Evolutionary conservation across 23 red algal species (phyloP).

Genomic region (Gracilaria domingensis): DNA sequence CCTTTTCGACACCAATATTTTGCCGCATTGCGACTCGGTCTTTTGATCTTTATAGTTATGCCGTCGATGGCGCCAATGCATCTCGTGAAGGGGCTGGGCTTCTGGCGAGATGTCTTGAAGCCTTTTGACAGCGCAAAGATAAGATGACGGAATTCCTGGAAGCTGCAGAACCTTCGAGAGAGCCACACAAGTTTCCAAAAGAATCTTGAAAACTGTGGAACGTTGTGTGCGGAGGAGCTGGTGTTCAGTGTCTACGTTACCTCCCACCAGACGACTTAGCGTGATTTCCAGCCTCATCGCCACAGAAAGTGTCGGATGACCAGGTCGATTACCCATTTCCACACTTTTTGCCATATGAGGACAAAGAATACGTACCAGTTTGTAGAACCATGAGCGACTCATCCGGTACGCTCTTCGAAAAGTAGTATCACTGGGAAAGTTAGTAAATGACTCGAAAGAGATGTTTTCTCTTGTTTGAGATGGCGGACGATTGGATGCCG

Average conservation of each 20-base stretch:
- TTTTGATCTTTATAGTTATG: constrained; percentile 8
- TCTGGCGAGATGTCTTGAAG: not conserved
- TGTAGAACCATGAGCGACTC: not conserved
- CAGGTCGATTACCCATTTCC: not conserved
- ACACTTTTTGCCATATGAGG: not conserved
- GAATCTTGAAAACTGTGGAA: constrained; percentile 1
- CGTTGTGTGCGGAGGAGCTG: not conserved
- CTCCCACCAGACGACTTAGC: not conserved
- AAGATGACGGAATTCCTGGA: not conserved
- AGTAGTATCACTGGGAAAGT: not conserved
- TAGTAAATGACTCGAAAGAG: constrained; percentile 10
- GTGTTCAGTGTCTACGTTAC: not conserved
- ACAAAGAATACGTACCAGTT: not conserved
- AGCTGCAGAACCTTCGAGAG: not conserved
- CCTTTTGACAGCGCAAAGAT: not conserved
- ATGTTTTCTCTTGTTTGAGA: not conserved
- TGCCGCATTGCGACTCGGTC: not conserved
- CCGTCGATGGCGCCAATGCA: constrained; percentile 34
- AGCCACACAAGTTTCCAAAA: not conserved
- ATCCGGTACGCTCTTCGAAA: not conserved
- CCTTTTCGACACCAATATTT: constrained; percentile 18
- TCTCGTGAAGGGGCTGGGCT: not conserved
- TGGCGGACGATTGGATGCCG: not conserved
- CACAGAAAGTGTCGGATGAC: not conserved
- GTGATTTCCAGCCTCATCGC: constrained; percentile 3